These are phyloP conservation scores for Aspergillus bertholletiae DNA, from an alignment of 495 filamentous ascomycete species.

Conservation along the genomic window DNA sequence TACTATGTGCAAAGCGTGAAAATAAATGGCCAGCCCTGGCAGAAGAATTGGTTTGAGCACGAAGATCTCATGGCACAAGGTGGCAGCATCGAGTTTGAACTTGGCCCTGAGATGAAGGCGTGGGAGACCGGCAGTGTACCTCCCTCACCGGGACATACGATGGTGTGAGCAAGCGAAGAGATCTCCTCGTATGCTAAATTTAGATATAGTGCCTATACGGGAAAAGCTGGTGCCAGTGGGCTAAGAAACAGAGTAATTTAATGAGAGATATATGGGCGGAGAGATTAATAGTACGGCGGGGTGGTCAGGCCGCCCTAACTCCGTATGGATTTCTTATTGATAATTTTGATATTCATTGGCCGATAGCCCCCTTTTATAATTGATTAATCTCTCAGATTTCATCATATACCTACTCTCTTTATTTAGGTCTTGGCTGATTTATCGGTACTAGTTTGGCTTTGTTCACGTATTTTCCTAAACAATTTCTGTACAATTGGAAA, in stretches of 20 bases:
- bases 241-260: background rate
- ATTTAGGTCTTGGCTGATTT: background rate
- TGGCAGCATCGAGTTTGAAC: conserved; percentile 58
- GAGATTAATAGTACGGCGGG: background rate
- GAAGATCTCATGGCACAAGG: conserved; percentile 61
- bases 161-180: background rate
- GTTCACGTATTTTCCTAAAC: background rate
- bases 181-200: no score
- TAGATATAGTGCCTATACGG: background rate
- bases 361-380: background rate
- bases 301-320: background rate
- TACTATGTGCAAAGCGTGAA: conserved; percentile 52
- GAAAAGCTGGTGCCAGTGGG: background rate
- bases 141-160: conserved; percentile 37
- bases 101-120: conserved; percentile 46
- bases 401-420: background rate
- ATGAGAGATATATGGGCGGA: background rate
- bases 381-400: background rate
- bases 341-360: no score
- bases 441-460: background rate
- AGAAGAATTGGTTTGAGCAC: conserved; percentile 60
- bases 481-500: background rate
- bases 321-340: background rate
- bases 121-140: conserved; percentile 60
- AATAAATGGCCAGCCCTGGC: conserved; percentile 31